Evolutionary conservation across 2,329 filamentous ascomycete species (phyloP), one percentile per base, ranked within the genome.

Genomic region (Fusarium virguliforme): DNA sequence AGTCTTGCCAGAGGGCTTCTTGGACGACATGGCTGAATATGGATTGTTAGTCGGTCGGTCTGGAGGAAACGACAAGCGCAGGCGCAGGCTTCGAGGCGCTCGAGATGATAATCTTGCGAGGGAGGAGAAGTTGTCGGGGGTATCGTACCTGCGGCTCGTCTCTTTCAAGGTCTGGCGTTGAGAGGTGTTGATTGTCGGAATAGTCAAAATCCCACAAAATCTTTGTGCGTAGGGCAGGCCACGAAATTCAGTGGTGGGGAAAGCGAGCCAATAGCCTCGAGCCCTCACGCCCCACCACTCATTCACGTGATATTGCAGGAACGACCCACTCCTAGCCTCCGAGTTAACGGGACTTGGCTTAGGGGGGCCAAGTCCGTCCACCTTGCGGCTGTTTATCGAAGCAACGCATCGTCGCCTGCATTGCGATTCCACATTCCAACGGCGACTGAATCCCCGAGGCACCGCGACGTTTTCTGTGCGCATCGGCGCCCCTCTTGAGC

Each of bases 141-240:
- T 64, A 60, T 81, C 81, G 80, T 83, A 83, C 81, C 81, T 83
- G 79, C 79, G 78, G 77, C 78, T 82, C 80, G 80, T 80, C 79
- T 80, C 77, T 79, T 48, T 79, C 76, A 77, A 77, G 74, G 76
- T 80, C 75, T 80, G 80, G 77, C 79, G 79, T 79, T 80, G 78
- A 74, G 75, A 79, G 76, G 76, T 79, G 78, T 77, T 81, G 76
- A 76, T 48, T 76, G 78, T 79, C 77, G 72, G 74, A 75, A 75
- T 77, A 73, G 74, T 46, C 60, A 77, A 76, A 80, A 80, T 80
- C 80, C 79, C 79, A 77, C 79, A 81, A 81, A 82, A 75, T 81
- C 79, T 81, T 80, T 82, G 80, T 82, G 80, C 80, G 80, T 81
- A 82, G 79, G 78, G 79, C 79, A 80, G 78, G 78, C 79, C 66